Evolutionary conservation across 2,329 filamentous ascomycete genomes (phyloP).

Genomic region (Colletotrichum higginsianum): DNA sequence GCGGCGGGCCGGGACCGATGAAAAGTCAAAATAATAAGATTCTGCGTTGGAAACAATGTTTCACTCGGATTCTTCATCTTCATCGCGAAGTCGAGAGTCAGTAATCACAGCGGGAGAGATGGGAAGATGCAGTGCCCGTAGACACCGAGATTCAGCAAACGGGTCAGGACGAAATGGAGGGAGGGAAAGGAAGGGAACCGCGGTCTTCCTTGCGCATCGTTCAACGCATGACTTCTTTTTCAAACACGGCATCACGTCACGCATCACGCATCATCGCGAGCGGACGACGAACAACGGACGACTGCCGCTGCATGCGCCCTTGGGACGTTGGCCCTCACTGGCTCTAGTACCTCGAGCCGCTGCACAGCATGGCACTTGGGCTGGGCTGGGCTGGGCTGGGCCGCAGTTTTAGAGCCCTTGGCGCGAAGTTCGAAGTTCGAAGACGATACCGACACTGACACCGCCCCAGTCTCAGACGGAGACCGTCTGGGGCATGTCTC

Average conservation of each 20-base stretch:
- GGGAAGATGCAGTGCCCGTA: neutral
- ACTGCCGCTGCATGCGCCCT: neutral
- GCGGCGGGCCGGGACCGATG: slow-evolving; percentile 15
- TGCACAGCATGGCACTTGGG: neutral
- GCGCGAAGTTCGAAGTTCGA: slow-evolving; percentile 21
- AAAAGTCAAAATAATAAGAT: slow-evolving; percentile 25
- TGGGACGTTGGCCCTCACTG: slow-evolving; percentile 8
- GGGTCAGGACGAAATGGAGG: neutral
- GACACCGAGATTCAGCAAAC: neutral
- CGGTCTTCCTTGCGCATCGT: slow-evolving; percentile 4
- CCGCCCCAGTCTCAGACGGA: slow-evolving; percentile 46
- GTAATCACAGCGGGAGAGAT: neutral
- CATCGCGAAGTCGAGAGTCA: neutral
- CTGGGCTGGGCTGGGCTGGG: slow-evolving; percentile 5
- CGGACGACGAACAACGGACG: neutral
- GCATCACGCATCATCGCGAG: slow-evolving; percentile 1
- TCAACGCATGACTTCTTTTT: slow-evolving; percentile 29
- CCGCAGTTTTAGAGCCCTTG: slow-evolving; percentile 36
- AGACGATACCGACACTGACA: no score
- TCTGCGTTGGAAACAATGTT: slow-evolving; percentile 31
- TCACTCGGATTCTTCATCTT: neutral
- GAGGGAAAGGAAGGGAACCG: neutral
- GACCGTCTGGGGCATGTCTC: slow-evolving; percentile 51
- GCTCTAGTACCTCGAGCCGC: neutral
- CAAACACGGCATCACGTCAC: slow-evolving; percentile 36